These are phyloP conservation scores for Naegleria lovaniensis DNA, from an alignment of 208 protist genomes.

Conservation along the genomic window DNA sequence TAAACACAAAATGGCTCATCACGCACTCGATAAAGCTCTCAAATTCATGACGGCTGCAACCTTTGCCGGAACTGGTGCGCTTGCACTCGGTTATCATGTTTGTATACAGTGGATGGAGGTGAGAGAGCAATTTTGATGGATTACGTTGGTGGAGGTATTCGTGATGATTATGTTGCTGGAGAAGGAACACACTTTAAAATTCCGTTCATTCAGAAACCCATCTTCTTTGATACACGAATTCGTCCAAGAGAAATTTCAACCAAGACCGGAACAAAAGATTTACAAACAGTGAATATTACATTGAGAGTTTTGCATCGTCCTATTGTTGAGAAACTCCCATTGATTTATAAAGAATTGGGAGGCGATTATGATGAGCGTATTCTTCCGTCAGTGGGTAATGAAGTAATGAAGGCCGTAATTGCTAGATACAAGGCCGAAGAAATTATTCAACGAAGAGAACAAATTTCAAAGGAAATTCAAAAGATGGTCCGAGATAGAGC, in stretches of 20 bases:
- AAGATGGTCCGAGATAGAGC: constrained; percentile 82
- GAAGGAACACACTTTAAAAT: constrained; percentile 74
- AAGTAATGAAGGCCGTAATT: constrained; percentile 96
- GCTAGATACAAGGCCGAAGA: constrained; percentile 97
- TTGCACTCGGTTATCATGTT: background rate
- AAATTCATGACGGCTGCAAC: background rate
- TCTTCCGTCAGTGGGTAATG: constrained; percentile 95
- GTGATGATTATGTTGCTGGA: background rate
- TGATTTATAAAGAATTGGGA: constrained; percentile 87
- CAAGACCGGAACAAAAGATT: constrained; percentile 75
- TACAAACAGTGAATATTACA: constrained; percentile 97
- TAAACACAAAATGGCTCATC: background rate
- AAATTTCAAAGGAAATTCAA: constrained; percentile 81
- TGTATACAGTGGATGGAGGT: constrained; percentile 14
- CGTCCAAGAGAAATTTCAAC: constrained; percentile 73
- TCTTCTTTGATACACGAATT: constrained; percentile 92
- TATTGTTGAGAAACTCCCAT: constrained; percentile 73
- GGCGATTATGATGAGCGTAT: constrained; percentile 95
- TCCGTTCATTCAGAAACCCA: constrained; percentile 88
- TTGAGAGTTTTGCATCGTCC: constrained; percentile 96
- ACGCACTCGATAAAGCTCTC: background rate
- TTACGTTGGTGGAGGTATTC: background rate
- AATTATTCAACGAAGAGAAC: constrained; percentile 89
- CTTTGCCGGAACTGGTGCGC: background rate
- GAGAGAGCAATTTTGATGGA: constrained; percentile 4